Base-by-base conservation (phyloP, 1,139 yeast species). In the Zygoascus meyerae region DNA sequence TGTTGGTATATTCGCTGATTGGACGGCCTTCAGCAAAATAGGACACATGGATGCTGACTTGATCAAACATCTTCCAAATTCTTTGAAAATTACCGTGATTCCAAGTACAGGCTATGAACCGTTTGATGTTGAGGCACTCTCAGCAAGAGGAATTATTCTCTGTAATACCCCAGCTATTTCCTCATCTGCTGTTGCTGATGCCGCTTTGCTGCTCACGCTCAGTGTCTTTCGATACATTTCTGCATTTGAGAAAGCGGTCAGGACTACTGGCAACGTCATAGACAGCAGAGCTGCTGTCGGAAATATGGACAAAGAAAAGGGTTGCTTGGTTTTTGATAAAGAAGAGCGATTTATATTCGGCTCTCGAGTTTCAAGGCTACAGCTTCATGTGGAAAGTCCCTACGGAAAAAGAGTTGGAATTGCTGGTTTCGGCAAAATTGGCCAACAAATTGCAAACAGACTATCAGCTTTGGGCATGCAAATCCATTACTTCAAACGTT, bases 371-470 rank as follows among this genome's bases (percentile, higher is more conserved):
- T 37, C 45, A 78, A 42, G 38, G 28, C 29, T 15, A 4, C 34
- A 11, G 16, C 40, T 18, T 17, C 35, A 10, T 16, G 37, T 46
- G 10, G 45, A 15, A 36, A 39, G 52, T n/a, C 87, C 89, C 7
- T 64, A 67, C 5, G 79, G 79, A 38, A 83, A 80, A 56, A 67
- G 70, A 30, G 89, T 73, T 1, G 80, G 84, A 3, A 74, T 86
- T 39, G 77, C 84, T 2, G 95, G 95, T 0, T 81, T 86, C 58
- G 95, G 95, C 1, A 72, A 77, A 37, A 86, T 86, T 56, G 95
- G 95, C 5, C 73, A 73, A 59, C 71, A 74, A 32, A 77, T 84
- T 45, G 94, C 81, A 2, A 61, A 66, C 41, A 71, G 83, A 54
- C 70, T 85, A 53, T 52, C 68, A 33, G 69, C 68, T 7, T 66